Evolutionary conservation across 2,329 filamentous ascomycete species (phyloP).

Genomic region (Neofusicoccum laricinum): DNA sequence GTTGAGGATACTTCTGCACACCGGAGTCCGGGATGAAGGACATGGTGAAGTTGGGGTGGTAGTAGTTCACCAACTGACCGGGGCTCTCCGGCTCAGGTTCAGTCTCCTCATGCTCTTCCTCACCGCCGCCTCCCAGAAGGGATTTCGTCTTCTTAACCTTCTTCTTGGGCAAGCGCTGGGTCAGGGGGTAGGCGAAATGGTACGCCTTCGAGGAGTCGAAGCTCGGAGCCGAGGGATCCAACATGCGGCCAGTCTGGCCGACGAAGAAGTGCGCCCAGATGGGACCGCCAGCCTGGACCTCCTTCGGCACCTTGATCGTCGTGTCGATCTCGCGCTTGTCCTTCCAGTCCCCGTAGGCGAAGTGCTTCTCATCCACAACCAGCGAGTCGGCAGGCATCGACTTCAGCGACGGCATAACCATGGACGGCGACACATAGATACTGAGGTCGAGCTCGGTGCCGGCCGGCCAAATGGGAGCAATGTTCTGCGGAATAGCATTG

Average conservation of each 20-base stretch:
- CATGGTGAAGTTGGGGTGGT: conserved; percentile 91
- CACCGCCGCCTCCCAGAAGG: conserved; percentile 58
- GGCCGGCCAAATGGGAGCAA: conserved; percentile 85
- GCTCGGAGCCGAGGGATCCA: conserved; percentile 70
- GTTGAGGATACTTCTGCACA: conserved; percentile 60
- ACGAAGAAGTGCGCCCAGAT: conserved; percentile 94
- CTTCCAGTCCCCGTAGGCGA: conserved; percentile 73
- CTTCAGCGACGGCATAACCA: conserved; percentile 65
- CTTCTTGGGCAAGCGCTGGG: conserved; percentile 88
- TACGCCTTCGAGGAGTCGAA: conserved; percentile 77
- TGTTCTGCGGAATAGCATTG: conserved; percentile 63
- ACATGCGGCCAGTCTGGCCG: conserved; percentile 67
- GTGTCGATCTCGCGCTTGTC: conserved; percentile 77
- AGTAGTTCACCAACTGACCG: conserved; percentile 72
- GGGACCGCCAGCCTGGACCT: conserved; percentile 87
- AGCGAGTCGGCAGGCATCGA: conserved; percentile 64
- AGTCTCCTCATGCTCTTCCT: conserved; percentile 49
- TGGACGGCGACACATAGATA: conserved; percentile 77
- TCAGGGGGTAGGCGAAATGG: conserved; percentile 80
- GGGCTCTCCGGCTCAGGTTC: conserved; percentile 58
- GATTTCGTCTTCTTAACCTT: conserved; percentile 85
- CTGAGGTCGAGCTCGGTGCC: conserved; percentile 77
- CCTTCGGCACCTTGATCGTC: conserved; percentile 70
- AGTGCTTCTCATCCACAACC: conserved; percentile 76
- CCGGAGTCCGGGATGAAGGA: conserved; percentile 82